Conservation (phyloP, 768 basidiomycete species). For the Termitomyces sp. region DNA sequence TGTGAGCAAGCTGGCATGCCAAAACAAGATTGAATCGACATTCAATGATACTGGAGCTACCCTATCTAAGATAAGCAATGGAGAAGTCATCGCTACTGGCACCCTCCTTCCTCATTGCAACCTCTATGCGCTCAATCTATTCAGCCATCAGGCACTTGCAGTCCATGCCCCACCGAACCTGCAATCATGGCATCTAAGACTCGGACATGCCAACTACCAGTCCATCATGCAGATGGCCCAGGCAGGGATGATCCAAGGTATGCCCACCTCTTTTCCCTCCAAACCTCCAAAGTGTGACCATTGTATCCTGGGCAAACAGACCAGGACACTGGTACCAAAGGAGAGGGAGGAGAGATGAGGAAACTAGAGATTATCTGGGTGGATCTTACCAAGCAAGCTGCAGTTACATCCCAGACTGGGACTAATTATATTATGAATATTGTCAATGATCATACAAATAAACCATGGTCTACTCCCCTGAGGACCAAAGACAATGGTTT, state of each 20-base stretch:
- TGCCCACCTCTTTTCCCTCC: too few relatives aligned
- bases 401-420: too few relatives aligned
- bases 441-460: not conserved
- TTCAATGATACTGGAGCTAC: not conserved
- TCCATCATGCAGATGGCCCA: too few relatives aligned
- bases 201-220: too few relatives aligned
- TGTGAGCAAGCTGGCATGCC: not conserved
- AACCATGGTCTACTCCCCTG: not conserved
- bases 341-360: not conserved
- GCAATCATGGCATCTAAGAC: not conserved
- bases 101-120: not conserved
- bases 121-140: not conserved
- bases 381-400: too few relatives aligned
- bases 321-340: too few relatives aligned
- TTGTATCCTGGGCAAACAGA: too few relatives aligned
- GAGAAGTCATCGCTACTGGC: not conserved
- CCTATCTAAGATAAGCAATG: not conserved
- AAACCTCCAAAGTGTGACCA: too few relatives aligned
- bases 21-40: not conserved
- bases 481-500: too few relatives aligned
- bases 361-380: too few relatives aligned
- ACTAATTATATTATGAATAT: too few relatives aligned
- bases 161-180: not conserved
- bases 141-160: not conserved
- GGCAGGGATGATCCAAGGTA: too few relatives aligned